These are phyloP conservation scores for Microcos paniculata DNA, from an alignment of 345 rosid genomes.

Conservation along the genomic window DNA sequence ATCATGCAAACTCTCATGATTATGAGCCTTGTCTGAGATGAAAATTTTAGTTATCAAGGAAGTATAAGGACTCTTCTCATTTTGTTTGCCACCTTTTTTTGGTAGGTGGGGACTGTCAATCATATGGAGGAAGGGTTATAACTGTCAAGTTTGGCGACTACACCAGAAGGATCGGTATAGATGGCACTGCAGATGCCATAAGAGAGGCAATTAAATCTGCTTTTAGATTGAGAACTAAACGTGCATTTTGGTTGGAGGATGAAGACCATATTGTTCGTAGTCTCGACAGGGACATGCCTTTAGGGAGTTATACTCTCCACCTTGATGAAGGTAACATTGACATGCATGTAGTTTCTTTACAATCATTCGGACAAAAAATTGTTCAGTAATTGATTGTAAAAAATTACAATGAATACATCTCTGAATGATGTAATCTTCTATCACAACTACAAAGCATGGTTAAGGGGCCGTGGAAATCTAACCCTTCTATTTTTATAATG, in stretches of 20 bases:
- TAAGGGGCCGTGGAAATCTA: not conserved
- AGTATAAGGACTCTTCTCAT: not conserved
- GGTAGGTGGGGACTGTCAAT: constrained; percentile 69
- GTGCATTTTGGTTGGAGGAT: constrained; percentile 98
- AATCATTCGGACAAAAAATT: not conserved
- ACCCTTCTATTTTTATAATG: not conserved
- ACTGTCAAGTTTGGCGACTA: constrained; percentile 88
- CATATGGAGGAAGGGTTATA: constrained; percentile 87
- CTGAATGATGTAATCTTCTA: not conserved
- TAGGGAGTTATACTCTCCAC: constrained; percentile 82
- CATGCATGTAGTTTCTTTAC: not conserved
- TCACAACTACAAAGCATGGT: not conserved
- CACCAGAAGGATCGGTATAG: constrained; percentile 86
- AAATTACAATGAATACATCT: not conserved
- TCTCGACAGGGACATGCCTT: constrained; percentile 93
- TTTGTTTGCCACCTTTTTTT: constrained; percentile 8
- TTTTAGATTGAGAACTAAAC: constrained; percentile 79
- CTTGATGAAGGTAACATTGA: constrained; percentile 76
- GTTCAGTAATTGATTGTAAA: constrained; percentile 1
- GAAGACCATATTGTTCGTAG: constrained; percentile 83
- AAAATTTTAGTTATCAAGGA: not conserved
- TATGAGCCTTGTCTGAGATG: constrained; percentile 5
- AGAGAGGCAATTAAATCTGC: constrained; percentile 85
- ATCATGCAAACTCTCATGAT: not conserved
- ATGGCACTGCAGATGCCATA: constrained; percentile 84